Evolutionary conservation across 768 basidiomycete genomes (phyloP).

Genomic region (Pleurotus sapidus): DNA sequence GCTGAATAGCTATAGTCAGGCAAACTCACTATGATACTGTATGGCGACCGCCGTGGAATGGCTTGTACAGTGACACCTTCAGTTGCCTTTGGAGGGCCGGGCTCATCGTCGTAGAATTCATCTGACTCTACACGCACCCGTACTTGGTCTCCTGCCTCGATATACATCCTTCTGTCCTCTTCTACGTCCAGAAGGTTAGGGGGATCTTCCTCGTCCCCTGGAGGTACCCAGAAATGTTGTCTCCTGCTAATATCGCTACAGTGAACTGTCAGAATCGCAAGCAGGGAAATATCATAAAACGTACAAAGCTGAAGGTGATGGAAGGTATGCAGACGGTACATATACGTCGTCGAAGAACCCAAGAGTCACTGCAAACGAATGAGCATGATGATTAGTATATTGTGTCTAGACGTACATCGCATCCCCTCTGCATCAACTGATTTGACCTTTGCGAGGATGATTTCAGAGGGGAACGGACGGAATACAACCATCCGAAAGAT

Average conservation of each 20-base stretch:
- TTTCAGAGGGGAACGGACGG: constrained; percentile 87
- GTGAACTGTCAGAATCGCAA: neutral
- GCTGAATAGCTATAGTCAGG: neutral
- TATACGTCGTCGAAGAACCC: constrained; percentile 96
- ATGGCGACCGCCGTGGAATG: constrained; percentile 57
- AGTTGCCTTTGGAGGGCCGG: constrained; percentile 73
- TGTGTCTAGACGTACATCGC: constrained; percentile 51
- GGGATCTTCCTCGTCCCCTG: neutral
- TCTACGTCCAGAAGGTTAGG: constrained; percentile 4
- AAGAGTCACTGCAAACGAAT: constrained; percentile 57
- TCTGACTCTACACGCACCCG: constrained; percentile 79
- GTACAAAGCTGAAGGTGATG: constrained; percentile 79
- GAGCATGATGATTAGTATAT: neutral
- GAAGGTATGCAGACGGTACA: constrained; percentile 75
- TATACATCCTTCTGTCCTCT: constrained; percentile 56
- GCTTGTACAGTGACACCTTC: constrained; percentile 62
- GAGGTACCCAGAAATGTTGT: constrained; percentile 78
- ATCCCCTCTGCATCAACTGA: constrained; percentile 85
- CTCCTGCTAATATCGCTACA: constrained; percentile 78
- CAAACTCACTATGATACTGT: constrained; percentile 57
- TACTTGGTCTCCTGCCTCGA: constrained; percentile 72
- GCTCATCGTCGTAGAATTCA: constrained; percentile 84
- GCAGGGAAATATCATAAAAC: constrained; percentile 17
- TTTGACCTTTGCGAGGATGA: constrained; percentile 85
- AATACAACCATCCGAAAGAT: constrained; percentile 90